Evolutionary conservation across 495 filamentous ascomycete species (phyloP), one percentile per base, ranked within the genome.

Genomic region (Penicillium herquei): DNA sequence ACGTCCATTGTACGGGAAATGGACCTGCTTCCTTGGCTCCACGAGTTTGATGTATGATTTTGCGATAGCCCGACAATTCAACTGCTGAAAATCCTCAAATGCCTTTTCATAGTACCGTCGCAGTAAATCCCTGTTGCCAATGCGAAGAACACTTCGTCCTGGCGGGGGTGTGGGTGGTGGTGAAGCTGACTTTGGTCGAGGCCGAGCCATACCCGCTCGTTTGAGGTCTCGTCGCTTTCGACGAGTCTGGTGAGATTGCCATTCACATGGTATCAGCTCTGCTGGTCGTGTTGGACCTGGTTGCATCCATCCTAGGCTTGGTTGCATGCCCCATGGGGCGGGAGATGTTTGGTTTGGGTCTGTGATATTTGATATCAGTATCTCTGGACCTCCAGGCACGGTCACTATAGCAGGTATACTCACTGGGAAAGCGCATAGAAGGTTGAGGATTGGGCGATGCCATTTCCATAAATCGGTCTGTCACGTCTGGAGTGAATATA

Each of bases 21-120:
- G 86, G 0, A 86, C 84, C 65, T 96, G 91, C 68, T 97, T 97
- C 57, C 89, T 90, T 0, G 92, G 89, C 48, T 91, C 88, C 3
- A 96, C 86, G 13, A 85, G 78, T 62, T 89, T 92, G 59, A 96
- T 87, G 71, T 91, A 92, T 4, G 81, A 86, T 67, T 93, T 95
- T 8, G 83, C 83, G 33, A 95, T 83, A 3, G 64, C 53, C 1
- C 76, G 70, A 35, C 76, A 79, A 49, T 73, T 75, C 39, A 75
- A 57, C 50, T 81, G 78, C 55, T 79, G 75, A 50, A 81, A 70
- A 26, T 70, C 64, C 47, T 69, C 72, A 33, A 79, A 68, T 6
- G 70, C 71, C 34, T 63, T 81, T 32, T 80, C 74, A 56, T 90
- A 89, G 60, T 87, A 89, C 7, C 75, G 72, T 59, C 82, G 80